These are phyloP conservation scores for Cryphonectria radicalis DNA, from an alignment of 2,329 filamentous ascomycete species.

Conservation along the genomic window DNA sequence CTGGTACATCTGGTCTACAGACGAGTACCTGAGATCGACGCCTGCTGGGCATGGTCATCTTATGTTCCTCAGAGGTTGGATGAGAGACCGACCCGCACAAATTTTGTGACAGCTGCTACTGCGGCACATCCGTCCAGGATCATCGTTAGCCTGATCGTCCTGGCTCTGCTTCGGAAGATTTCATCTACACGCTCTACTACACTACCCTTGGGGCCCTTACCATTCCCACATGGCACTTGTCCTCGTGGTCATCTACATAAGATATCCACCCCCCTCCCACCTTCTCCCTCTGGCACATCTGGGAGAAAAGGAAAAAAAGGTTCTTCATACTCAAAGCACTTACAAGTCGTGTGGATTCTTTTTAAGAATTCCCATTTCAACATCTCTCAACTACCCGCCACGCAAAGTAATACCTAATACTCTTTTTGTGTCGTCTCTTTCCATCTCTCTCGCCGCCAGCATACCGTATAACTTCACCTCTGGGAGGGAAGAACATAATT, in stretches of 20 bases:
- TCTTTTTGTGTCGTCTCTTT: conserved; percentile 7
- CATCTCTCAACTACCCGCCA: conserved; percentile 13
- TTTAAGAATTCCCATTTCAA: conserved; percentile 1
- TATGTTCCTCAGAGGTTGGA: conserved; percentile 38
- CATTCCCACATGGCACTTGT: conserved; percentile 30
- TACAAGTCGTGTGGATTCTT: conserved; percentile 24
- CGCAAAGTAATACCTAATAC: conserved; percentile 20
- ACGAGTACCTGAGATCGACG: conserved; percentile 36
- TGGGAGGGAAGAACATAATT: conserved; percentile 25
- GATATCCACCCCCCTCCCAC: conserved; percentile 45
- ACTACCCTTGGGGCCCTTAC: conserved; percentile 31
- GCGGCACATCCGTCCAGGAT: conserved; percentile 51
- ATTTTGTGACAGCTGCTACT: conserved; percentile 59
- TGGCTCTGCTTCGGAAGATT: conserved; percentile 40
- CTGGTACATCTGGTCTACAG: conserved; percentile 38
- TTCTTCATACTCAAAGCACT: conserved; percentile 36
- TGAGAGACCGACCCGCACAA: conserved; percentile 50
- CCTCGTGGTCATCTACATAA: conserved; percentile 43
- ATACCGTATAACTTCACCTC: conserved; percentile 31
- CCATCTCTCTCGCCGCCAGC: conserved; percentile 4
- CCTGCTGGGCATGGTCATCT: conserved; percentile 41
- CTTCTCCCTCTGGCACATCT: conserved; percentile 32
- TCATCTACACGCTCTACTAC: conserved; percentile 38
- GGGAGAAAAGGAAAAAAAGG: conserved; percentile 20
- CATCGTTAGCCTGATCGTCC: conserved; percentile 57